phyloP scores from a whole-genome alignment of 176 grass and related monocot genomes.

The Cocos nucifera region DNA sequence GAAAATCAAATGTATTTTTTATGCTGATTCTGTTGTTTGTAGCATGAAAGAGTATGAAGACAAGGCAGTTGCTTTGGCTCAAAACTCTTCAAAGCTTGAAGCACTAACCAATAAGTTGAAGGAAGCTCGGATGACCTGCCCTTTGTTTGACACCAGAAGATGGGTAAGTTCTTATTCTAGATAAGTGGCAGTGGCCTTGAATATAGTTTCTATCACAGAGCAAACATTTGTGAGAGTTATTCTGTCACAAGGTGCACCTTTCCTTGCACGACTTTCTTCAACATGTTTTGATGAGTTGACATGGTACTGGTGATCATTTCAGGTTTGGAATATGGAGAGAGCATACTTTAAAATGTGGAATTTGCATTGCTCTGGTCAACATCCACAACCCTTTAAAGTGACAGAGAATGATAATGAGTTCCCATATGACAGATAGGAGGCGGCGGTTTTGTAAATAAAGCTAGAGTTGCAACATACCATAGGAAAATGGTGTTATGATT shows the following conservation, averaged over 20 bases:
- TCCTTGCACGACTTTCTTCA: too few species aligned
- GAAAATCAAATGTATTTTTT: too few species aligned
- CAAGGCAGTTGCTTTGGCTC: conserved; percentile 51
- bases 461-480: too few species aligned
- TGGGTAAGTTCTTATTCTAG: conserved; percentile 33
- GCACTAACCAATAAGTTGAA: conserved; percentile 57
- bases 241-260: too few species aligned
- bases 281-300: too few species aligned
- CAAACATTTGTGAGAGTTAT: too few species aligned
- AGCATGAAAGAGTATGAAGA: conserved; percentile 88
- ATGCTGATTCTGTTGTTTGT: background rate
- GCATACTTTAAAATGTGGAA: conserved; percentile 92
- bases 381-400: conserved; percentile 67
- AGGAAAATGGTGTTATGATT: too few species aligned
- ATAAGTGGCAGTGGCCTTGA: too few species aligned
- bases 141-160: conserved; percentile 63
- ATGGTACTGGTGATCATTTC: background rate
- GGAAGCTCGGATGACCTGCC: conserved; percentile 57
- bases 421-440: conserved; percentile 28
- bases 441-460: too few species aligned
- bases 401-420: conserved; percentile 54
- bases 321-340: conserved; percentile 80
- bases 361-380: conserved; percentile 37
- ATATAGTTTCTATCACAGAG: too few species aligned
- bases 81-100: conserved; percentile 50